Conservation (phyloP, 164 flowering plant species). For the Stephania japonica region DNA sequence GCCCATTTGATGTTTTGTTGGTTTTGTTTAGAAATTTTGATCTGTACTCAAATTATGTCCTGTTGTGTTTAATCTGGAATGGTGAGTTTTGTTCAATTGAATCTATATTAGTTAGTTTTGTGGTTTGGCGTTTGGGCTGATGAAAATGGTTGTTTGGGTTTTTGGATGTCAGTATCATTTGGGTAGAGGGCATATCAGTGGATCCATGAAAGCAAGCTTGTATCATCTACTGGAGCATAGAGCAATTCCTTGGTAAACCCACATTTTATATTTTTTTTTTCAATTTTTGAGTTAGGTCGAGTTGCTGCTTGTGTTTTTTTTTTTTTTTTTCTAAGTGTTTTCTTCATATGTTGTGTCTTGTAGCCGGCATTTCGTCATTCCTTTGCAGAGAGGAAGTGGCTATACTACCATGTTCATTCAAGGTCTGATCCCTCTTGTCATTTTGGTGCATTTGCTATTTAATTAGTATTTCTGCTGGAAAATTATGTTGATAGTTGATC, state of each 20-base stretch:
- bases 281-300: neutral
- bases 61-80: too few relatives aligned
- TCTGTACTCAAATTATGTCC: too few relatives aligned
- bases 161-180: slow-evolving; percentile 54
- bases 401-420: slow-evolving; percentile 88
- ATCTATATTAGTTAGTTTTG: neutral
- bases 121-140: neutral
- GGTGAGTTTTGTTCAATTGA: too few relatives aligned
- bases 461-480: neutral
- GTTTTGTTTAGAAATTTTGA: too few relatives aligned
- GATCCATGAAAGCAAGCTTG: slow-evolving; percentile 65
- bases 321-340: neutral
- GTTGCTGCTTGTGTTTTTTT: neutral
- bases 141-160: neutral
- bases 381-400: slow-evolving; percentile 84
- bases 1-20: too few relatives aligned
- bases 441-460: neutral
- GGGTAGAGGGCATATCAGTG: slow-evolving; percentile 89
- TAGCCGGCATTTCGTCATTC: slow-evolving; percentile 86
- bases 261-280: neutral
- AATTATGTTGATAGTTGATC: neutral
- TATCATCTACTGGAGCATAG: slow-evolving; percentile 73
- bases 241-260: slow-evolving; percentile 60
- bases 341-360: slow-evolving; percentile 9
- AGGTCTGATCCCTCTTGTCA: slow-evolving; percentile 38